These are phyloP conservation scores for Pythium dissimile DNA, from an alignment of 352 stramenopile species.

Conservation along the genomic window DNA sequence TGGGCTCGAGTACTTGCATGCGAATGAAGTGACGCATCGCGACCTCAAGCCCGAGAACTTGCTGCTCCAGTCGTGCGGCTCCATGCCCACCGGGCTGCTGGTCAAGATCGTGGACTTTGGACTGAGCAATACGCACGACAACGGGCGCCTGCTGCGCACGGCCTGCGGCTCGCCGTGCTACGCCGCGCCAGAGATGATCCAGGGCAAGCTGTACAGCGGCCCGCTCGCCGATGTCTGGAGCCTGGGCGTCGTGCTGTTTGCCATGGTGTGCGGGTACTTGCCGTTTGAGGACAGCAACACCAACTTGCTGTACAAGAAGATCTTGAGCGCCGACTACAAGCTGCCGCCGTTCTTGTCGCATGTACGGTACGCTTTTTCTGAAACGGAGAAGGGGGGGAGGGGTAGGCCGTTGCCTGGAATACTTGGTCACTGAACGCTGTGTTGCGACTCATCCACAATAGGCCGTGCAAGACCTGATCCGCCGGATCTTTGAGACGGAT, in stretches of 20 bases:
- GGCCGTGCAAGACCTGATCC: constrained; percentile 76
- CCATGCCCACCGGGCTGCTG: constrained; percentile 27
- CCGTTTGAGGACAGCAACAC: constrained; percentile 94
- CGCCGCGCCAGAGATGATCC: constrained; percentile 92
- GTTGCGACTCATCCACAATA: too few relatives aligned
- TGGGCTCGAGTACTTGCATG: constrained; percentile 89
- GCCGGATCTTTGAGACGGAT: constrained; percentile 80
- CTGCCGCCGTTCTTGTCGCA: constrained; percentile 72
- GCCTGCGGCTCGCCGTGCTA: constrained; percentile 92
- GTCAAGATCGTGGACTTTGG: constrained; percentile 94
- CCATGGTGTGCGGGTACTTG: constrained; percentile 88
- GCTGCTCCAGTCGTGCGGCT: constrained; percentile 63
- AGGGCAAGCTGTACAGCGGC: constrained; percentile 78
- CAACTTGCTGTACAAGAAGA: constrained; percentile 91
- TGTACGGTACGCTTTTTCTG: constrained; percentile 12
- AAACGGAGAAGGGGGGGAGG: too few relatives aligned
- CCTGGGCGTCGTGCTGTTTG: constrained; percentile 91
- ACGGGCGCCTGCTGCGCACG: constrained; percentile 70
- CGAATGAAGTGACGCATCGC: constrained; percentile 85
- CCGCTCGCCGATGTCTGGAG: constrained; percentile 90
- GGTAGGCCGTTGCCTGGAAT: too few relatives aligned
- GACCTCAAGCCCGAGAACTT: constrained; percentile 93
- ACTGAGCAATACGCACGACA: constrained; percentile 89
- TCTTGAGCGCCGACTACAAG: constrained; percentile 84
- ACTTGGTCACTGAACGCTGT: too few relatives aligned